A percentile compares a stretch with the other conserved stretches of the same genome.
These are phyloP conservation scores for Penicillium paradoxum DNA, from an alignment of 495 filamentous ascomycete species.

Conservation along the genomic window DNA sequence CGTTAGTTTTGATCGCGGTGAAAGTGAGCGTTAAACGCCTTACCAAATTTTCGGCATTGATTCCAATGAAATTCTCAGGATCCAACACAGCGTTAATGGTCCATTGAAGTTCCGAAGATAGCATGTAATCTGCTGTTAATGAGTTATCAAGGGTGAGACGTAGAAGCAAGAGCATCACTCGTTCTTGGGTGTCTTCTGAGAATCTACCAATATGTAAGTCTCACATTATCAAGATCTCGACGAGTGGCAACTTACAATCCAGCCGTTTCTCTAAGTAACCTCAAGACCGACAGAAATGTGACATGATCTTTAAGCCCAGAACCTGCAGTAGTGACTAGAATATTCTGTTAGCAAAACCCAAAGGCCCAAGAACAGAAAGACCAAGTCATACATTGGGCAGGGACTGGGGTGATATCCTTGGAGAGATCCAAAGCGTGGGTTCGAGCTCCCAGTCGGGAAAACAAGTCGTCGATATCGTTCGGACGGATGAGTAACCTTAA, in stretches of 20 bases:
- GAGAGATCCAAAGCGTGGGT: constrained; percentile 26
- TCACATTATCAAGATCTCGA: not conserved
- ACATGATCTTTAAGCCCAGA: constrained; percentile 7
- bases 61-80: constrained; percentile 32
- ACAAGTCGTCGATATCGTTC: constrained; percentile 31
- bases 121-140: constrained; percentile 36
- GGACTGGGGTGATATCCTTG: constrained; percentile 22
- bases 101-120: constrained; percentile 43
- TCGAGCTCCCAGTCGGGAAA: constrained; percentile 29
- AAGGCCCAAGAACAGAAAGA: not conserved
- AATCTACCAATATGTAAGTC: constrained; percentile 25
- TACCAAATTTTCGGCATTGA: constrained; percentile 30
- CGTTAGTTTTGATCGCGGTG: constrained; percentile 11
- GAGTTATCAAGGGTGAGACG: constrained; percentile 57
- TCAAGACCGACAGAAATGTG: constrained; percentile 19
- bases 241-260: constrained; percentile 19
- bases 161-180: constrained; percentile 42
- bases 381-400: constrained; percentile 17
- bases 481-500: constrained; percentile 28
- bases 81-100: constrained; percentile 33
- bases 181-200: constrained; percentile 28
- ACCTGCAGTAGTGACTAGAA: not conserved
- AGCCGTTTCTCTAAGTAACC: constrained; percentile 30
- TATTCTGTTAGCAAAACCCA: not conserved
- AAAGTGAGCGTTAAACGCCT: not conserved